Evolutionary conservation across 495 filamentous ascomycete species (phyloP).

Genomic region (Tirmania nivea): DNA sequence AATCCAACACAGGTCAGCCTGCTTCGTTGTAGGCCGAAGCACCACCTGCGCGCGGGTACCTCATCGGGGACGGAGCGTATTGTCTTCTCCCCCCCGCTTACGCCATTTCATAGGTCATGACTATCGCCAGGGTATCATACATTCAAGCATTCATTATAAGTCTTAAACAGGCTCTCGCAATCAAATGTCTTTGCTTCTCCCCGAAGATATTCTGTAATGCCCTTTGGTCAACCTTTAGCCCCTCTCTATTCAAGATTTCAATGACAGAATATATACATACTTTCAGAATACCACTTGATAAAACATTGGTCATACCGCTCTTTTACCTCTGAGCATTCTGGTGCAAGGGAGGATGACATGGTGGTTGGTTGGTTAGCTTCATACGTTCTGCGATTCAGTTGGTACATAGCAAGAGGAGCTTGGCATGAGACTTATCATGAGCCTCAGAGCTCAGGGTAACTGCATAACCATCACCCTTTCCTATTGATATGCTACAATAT

Average conservation of each 20-base stretch:
- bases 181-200: slow-evolving; percentile 43
- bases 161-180: slow-evolving; percentile 42
- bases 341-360: neutral
- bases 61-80: too few relatives aligned
- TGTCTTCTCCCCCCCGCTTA: neutral
- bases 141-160: slow-evolving; percentile 44
- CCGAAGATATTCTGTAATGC: slow-evolving; percentile 38
- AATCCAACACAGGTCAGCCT: slow-evolving; percentile 1
- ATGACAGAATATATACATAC: slow-evolving; percentile 22
- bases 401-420: too few relatives aligned
- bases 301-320: slow-evolving; percentile 52
- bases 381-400: too few relatives aligned
- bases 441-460: too few relatives aligned
- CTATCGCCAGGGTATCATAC: slow-evolving; percentile 24
- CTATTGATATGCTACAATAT: neutral
- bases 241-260: too few relatives aligned
- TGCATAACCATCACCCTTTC: too few relatives aligned
- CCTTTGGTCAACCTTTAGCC: neutral
- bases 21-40: too few relatives aligned
- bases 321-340: slow-evolving; percentile 21
- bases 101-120: neutral
- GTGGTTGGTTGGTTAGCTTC: neutral
- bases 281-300: slow-evolving; percentile 63
- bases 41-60: too few relatives aligned
- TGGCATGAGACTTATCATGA: too few relatives aligned